Percentiles rank a stretch among this genome's conserved stretches.
phyloP scores from a whole-genome alignment of 2,329 filamentous ascomycete species.

The Cladosporium austrohemisphaericum region DNA sequence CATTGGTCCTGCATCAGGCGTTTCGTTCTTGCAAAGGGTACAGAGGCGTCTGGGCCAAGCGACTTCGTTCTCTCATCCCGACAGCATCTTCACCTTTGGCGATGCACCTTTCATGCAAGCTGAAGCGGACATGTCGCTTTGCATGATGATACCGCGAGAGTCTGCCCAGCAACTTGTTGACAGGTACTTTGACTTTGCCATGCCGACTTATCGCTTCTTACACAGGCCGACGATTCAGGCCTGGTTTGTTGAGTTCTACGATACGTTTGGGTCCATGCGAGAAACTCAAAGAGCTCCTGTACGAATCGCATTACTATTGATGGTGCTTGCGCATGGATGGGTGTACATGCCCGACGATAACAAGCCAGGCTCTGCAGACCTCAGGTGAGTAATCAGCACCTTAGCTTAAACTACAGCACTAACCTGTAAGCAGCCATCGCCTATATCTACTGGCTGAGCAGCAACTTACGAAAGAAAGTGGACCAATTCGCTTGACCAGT shows the following conservation, averaged over 20 bases:
- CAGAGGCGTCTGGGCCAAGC: slow-evolving; percentile 45
- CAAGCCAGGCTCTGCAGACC: neutral
- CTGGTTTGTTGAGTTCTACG: slow-evolving; percentile 34
- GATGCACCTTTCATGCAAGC: slow-evolving; percentile 47
- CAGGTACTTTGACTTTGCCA: slow-evolving; percentile 43
- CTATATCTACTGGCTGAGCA: slow-evolving; percentile 24
- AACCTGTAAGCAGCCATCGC: slow-evolving; percentile 24
- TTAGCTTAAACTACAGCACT: neutral
- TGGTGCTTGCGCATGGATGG: neutral
- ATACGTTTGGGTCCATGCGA: neutral
- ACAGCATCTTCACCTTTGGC: slow-evolving; percentile 49
- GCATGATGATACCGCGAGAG: slow-evolving; percentile 37
- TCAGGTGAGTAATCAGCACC: neutral
- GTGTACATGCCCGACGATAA: neutral
- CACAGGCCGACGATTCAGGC: slow-evolving; percentile 40
- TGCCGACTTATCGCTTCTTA: slow-evolving; percentile 43
- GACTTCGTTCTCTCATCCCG: slow-evolving; percentile 28
- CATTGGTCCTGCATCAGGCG: slow-evolving; percentile 26
- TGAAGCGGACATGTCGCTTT: slow-evolving; percentile 38
- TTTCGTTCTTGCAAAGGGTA: slow-evolving; percentile 46
- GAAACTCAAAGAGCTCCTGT: neutral
- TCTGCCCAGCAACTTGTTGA: slow-evolving; percentile 32
- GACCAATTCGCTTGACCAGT: slow-evolving; percentile 29
- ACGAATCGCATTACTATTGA: neutral
- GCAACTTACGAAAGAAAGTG: slow-evolving; percentile 24